phyloP scores from a whole-genome alignment of 768 basidiomycete genomes.

The Clitopilus passeckerianus region DNA sequence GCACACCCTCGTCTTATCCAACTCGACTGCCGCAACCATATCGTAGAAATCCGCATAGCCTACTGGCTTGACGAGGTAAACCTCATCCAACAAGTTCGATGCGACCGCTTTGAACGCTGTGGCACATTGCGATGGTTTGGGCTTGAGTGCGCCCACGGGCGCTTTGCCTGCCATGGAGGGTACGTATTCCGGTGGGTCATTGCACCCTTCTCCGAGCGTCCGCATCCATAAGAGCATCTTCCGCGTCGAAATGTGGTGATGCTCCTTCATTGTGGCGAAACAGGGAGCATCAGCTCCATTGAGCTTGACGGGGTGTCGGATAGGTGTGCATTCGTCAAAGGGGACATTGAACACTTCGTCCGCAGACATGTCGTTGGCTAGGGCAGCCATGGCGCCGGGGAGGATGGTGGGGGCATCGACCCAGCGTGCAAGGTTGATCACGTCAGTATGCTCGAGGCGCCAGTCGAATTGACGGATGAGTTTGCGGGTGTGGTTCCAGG shows the following conservation, averaged over 20 bases:
- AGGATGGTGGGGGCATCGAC: conserved; percentile 10
- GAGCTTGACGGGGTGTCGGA: background rate
- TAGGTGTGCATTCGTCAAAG: background rate
- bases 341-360: conserved; percentile 14
- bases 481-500: conserved; percentile 8
- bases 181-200: conserved; percentile 1
- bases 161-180: conserved; percentile 3
- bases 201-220: background rate
- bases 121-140: background rate
- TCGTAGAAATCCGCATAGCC: conserved; percentile 8
- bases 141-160: conserved; percentile 7
- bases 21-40: background rate
- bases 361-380: conserved; percentile 13
- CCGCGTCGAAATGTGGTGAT: conserved; percentile 1
- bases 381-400: conserved; percentile 15
- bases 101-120: conserved; percentile 3
- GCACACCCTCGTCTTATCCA: conserved; percentile 4
- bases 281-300: conserved; percentile 1
- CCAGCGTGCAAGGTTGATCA: conserved; percentile 15
- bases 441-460: conserved; percentile 9
- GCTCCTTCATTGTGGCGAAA: conserved; percentile 7
- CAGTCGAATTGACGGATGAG: conserved; percentile 1
- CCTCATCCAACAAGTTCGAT: conserved; percentile 2
- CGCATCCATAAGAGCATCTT: conserved; percentile 7
- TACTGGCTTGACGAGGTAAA: conserved; percentile 5